A percentile compares a stretch with the other conserved stretches of the same genome.
Conservation (phyloP, 768 basidiomycete genomes). For the Erythrobasidium yunnanense region DNA sequence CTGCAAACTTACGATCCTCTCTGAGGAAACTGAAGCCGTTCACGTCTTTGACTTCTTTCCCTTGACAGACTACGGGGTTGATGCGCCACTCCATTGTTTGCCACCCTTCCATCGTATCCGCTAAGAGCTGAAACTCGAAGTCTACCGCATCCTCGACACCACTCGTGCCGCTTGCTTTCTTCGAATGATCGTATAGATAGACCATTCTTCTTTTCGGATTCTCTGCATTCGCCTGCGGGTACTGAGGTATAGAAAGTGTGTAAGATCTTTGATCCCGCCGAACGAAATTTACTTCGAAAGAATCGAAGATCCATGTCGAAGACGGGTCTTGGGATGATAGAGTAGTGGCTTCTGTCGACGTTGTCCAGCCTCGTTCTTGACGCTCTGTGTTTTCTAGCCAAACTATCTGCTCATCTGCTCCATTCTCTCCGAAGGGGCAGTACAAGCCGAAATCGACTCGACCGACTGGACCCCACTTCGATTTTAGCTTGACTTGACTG, state of each 20-base stretch:
- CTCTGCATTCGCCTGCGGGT: slow-evolving; percentile 28
- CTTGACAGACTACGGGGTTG: slow-evolving; percentile 35
- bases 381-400: slow-evolving; percentile 13
- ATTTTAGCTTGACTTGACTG: slow-evolving; percentile 8
- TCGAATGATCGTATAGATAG: not conserved
- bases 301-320: slow-evolving; percentile 25
- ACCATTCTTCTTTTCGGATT: slow-evolving; percentile 32
- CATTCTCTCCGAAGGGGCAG: slow-evolving; percentile 12
- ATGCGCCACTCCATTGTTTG: slow-evolving; percentile 34
- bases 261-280: slow-evolving; percentile 33
- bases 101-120: slow-evolving; percentile 28
- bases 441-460: slow-evolving; percentile 6
- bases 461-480: slow-evolving; percentile 21
- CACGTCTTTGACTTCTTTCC: slow-evolving; percentile 29
- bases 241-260: slow-evolving; percentile 34
- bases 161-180: slow-evolving; percentile 21
- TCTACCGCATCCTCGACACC: slow-evolving; percentile 18
- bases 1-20: slow-evolving; percentile 34
- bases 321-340: not conserved
- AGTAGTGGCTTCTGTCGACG: not conserved
- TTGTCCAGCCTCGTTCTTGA: slow-evolving; percentile 5
- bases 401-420: slow-evolving; percentile 11
- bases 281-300: slow-evolving; percentile 32
- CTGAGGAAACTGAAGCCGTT: slow-evolving; percentile 30
- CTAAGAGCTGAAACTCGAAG: slow-evolving; percentile 30